Percentiles rank a stretch among this genome's conserved stretches.
Evolutionary conservation across 2,329 filamentous ascomycete species (phyloP).

Genomic region (Gyromitra esculenta): DNA sequence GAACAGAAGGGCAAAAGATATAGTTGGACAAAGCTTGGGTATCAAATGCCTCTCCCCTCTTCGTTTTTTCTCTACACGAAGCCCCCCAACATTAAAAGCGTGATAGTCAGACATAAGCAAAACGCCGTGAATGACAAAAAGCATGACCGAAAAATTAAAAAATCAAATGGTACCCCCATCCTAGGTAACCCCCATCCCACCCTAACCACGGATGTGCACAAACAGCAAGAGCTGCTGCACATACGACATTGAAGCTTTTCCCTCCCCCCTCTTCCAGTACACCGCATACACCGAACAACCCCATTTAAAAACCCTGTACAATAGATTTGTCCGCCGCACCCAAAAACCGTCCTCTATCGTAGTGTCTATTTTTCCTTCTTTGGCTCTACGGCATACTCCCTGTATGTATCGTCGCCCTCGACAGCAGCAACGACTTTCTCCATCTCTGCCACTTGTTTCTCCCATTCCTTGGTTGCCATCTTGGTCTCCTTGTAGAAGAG

Average conservation of each 20-base stretch:
- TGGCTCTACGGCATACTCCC: constrained; percentile 54
- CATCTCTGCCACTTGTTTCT: constrained; percentile 78
- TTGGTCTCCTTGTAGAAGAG: constrained; percentile 86
- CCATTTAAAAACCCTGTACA: constrained; percentile 30
- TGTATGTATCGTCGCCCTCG: constrained; percentile 61
- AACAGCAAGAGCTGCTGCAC: not conserved
- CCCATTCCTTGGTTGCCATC: constrained; percentile 83
- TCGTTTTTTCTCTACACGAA: not conserved
- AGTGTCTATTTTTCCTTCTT: constrained; percentile 37
- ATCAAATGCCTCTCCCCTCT: constrained; percentile 9
- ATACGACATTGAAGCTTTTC: constrained; percentile 26
- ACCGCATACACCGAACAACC: constrained; percentile 24
- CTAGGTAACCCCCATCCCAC: not conserved
- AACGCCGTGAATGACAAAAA: constrained; percentile 36
- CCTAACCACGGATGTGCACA: constrained; percentile 11
- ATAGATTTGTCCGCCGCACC: not conserved
- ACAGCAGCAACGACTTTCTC: constrained; percentile 80
- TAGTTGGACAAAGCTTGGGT: constrained; percentile 12
- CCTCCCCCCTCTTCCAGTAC: not conserved
- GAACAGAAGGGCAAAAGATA: not conserved
- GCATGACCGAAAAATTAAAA: constrained; percentile 12
- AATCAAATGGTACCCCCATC: constrained; percentile 22
- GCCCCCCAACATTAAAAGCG: constrained; percentile 36
- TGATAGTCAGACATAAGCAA: constrained; percentile 43
- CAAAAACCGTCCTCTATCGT: constrained; percentile 14